These are phyloP conservation scores for Scutellaria minor DNA, from an alignment of 257 asterid species.

Conservation along the genomic window DNA sequence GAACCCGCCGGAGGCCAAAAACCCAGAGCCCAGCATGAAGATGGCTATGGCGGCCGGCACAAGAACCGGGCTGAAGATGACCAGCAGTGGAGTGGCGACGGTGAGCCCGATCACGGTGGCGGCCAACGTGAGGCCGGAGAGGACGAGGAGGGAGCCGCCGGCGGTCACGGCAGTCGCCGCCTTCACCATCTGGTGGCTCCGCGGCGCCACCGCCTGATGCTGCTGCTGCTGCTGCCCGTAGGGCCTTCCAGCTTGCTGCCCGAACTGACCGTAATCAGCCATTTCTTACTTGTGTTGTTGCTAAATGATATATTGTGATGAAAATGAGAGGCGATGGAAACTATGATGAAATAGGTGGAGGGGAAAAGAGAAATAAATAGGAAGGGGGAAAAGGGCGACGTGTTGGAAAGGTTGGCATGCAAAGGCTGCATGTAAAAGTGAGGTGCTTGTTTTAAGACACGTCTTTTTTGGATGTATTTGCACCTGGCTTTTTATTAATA, in stretches of 20 bases:
- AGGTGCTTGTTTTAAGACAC: constrained; percentile 49
- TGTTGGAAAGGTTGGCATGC: constrained; percentile 51
- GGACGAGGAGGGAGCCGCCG: constrained; percentile 71
- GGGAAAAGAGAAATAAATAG: constrained; percentile 22
- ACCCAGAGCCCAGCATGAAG: constrained; percentile 54
- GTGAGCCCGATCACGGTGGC: constrained; percentile 72
- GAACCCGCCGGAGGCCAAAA: constrained; percentile 76
- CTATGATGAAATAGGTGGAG: background rate
- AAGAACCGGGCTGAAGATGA: constrained; percentile 82
- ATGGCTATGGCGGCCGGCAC: constrained; percentile 65
- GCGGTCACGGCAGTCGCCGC: constrained; percentile 74
- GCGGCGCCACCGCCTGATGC: constrained; percentile 44
- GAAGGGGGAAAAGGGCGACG: constrained; percentile 33
- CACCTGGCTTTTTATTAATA: constrained; percentile 17
- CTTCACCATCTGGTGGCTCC: constrained; percentile 58
- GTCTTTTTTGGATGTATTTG: constrained; percentile 36
- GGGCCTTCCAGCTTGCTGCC: constrained; percentile 20
- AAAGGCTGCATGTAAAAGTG: constrained; percentile 52
- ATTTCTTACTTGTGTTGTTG: constrained; percentile 3
- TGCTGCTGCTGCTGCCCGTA: constrained; percentile 18
- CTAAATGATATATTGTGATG: background rate
- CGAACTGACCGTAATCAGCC: constrained; percentile 44
- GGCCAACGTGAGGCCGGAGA: constrained; percentile 64
- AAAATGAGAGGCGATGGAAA: background rate
- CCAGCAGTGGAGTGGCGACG: constrained; percentile 73